Evolutionary conservation across 495 filamentous ascomycete species (phyloP).

Genomic region (Penicillium herquei): DNA sequence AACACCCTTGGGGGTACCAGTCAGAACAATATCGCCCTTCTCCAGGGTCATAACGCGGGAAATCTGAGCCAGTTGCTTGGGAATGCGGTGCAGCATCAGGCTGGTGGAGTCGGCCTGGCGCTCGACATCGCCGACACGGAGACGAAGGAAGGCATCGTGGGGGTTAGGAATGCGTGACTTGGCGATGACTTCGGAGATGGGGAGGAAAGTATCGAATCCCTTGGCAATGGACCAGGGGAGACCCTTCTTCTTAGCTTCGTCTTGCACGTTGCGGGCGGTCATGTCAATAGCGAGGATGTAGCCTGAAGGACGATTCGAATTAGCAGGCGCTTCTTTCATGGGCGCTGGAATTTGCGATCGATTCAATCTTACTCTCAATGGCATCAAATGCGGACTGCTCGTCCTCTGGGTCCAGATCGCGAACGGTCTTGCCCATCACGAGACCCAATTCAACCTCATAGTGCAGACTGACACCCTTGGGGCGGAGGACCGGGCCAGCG

Average conservation of each 20-base stretch:
- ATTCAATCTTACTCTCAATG: constrained; percentile 43
- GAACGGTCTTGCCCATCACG: constrained; percentile 74
- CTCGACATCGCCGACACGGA: constrained; percentile 71
- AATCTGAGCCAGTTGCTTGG: constrained; percentile 84
- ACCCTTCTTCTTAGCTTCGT: constrained; percentile 93
- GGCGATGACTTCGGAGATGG: constrained; percentile 72
- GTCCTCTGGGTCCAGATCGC: constrained; percentile 66
- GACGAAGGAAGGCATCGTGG: constrained; percentile 79
- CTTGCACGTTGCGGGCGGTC: constrained; percentile 90
- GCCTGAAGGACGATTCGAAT: constrained; percentile 37
- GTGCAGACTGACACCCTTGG: constrained; percentile 78
- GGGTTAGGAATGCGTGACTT: constrained; percentile 81
- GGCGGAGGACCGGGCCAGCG: constrained; percentile 78
- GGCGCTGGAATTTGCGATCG: not conserved
- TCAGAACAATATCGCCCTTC: constrained; percentile 87
- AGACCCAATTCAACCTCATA: constrained; percentile 94
- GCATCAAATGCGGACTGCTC: constrained; percentile 52
- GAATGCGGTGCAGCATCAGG: constrained; percentile 90
- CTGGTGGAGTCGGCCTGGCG: constrained; percentile 82
- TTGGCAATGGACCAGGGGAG: constrained; percentile 96
- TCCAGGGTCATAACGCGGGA: constrained; percentile 92
- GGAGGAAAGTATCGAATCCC: constrained; percentile 96
- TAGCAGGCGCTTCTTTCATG: not conserved
- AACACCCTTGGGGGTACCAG: constrained; percentile 95
- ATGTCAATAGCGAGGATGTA: constrained; percentile 90